A percentile compares a stretch with the other conserved stretches of the same genome.
phyloP scores from a whole-genome alignment of 805 yeast species.

The Saccharomycopsis javanensis region DNA sequence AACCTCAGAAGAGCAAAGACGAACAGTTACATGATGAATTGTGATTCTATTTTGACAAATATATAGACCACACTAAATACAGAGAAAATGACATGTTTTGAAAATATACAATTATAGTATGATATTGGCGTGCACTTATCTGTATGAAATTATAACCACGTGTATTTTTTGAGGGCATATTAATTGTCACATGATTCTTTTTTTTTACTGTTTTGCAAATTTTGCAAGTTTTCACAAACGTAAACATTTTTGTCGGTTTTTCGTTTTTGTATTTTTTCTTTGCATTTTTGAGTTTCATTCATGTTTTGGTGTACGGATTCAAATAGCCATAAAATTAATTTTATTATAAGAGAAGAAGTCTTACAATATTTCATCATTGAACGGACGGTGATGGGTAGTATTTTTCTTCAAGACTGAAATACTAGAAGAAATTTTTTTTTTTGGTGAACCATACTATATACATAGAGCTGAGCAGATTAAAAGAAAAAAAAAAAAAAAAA shows the following conservation, averaged over 20 bases:
- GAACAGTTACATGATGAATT: neutral
- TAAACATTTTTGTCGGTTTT: no score
- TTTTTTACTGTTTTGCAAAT: neutral
- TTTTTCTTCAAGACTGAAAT: no score
- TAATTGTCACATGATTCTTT: neutral
- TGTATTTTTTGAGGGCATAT: neutral
- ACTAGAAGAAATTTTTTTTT: neutral
- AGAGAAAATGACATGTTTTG: no score
- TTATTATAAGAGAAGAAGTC: no score
- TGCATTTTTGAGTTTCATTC: neutral
- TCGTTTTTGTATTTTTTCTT: neutral
- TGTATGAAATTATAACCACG: no score
- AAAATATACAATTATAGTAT: no score
- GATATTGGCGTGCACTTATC: neutral
- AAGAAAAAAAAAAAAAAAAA: neutral
- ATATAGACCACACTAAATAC: no score
- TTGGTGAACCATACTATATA: no score
- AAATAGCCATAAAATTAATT: no score
- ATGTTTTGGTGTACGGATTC: neutral
- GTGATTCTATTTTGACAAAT: neutral
- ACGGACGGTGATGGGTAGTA: no score
- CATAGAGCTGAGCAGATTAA: neutral
- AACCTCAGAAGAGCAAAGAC: no score
- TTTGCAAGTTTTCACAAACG: neutral
- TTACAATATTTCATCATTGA: no score